Base-by-base conservation (phyloP, 2,329 filamentous ascomycete genomes). In the Fusarium goolgardi region DNA sequence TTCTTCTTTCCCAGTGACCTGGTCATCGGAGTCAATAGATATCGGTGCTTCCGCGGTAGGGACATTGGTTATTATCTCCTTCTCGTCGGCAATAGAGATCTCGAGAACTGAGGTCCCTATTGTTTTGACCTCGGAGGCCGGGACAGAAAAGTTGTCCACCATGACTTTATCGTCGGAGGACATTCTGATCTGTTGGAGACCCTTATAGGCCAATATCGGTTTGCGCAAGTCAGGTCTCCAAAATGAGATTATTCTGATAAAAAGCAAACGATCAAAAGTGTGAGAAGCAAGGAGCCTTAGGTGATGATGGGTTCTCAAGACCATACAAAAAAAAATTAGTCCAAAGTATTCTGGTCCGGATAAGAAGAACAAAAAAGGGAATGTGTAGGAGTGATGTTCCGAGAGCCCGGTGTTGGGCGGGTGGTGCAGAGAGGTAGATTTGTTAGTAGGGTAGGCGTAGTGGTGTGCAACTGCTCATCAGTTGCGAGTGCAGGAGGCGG, bases 1-100 rank as follows among this genome's bases (percentile, higher is more conserved):
- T 44, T 31, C 16, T 41, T n/a, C 45, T 21, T 25, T 29, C 29
- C 32, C 29, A 16, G 9, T 18, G 11, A 18, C 20, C 16, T 55
- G 59, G 40, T 67, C 47, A 8, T 37, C 18, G 9, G 44, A 11
- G 16, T 60, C 20, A n/a, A 56, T 27, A 21, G 59, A 66, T 12
- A 16, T 71, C 29, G 20, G 45, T 55, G 23, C 0, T 57, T 76
- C 71, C 6, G 49, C 66, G 27, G 68, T 53, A 56, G 60, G 44
- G 8, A 63, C 20, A n/a, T 29, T 25, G 11, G 60, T 40, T 29
- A 44, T 25, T 15, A 7, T 39, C 11, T 21, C 35, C 35, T 20
- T 39, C 35, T 20, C 35, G 20, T 45, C 29, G 41, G n/a, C 46
- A 23, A 25, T 9, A 50, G 46, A 47, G n/a, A 29, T 64, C 18